phyloP scores from a whole-genome alignment of 495 filamentous ascomycete genomes.

The Podospora didyma region DNA sequence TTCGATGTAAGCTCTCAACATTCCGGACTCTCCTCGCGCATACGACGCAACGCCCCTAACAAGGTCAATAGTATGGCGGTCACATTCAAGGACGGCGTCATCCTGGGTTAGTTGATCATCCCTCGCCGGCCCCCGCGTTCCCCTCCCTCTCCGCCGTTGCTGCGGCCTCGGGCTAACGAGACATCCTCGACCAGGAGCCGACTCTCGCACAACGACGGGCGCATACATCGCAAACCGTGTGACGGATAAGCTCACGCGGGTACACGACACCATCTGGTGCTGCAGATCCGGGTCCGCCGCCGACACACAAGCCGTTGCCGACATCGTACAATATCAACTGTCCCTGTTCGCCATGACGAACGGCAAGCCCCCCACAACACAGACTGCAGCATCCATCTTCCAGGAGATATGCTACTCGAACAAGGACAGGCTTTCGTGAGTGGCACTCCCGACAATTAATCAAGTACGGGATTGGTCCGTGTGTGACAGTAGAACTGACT shows the following conservation, averaged over 20 bases:
- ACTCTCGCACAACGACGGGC: slow-evolving; percentile 97
- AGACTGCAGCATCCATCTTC: slow-evolving; percentile 90
- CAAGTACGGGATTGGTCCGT: background rate
- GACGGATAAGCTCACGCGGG: slow-evolving; percentile 97
- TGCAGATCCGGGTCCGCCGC: slow-evolving; percentile 94
- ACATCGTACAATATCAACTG: slow-evolving; percentile 95
- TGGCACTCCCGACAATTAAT: no score
- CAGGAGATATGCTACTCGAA: slow-evolving; percentile 97
- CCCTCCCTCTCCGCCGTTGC: background rate
- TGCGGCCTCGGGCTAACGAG: background rate
- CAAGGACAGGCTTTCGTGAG: slow-evolving; percentile 82
- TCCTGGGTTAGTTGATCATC: slow-evolving; percentile 57
- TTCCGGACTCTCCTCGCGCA: background rate
- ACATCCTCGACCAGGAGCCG: slow-evolving; percentile 55
- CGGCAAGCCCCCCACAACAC: slow-evolving; percentile 83
- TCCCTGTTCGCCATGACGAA: slow-evolving; percentile 87
- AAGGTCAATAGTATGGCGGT: slow-evolving; percentile 67
- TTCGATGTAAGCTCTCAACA: slow-evolving; percentile 72
- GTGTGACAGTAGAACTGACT: background rate
- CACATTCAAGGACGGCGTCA: slow-evolving; percentile 96
- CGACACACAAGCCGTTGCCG: slow-evolving; percentile 95
- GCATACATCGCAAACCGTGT: slow-evolving; percentile 99
- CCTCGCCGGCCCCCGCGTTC: background rate
- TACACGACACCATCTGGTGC: slow-evolving; percentile 99
- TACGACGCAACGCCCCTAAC: background rate